Conservation (phyloP, 305 asterid genomes). For the Fraxinus greggii region DNA sequence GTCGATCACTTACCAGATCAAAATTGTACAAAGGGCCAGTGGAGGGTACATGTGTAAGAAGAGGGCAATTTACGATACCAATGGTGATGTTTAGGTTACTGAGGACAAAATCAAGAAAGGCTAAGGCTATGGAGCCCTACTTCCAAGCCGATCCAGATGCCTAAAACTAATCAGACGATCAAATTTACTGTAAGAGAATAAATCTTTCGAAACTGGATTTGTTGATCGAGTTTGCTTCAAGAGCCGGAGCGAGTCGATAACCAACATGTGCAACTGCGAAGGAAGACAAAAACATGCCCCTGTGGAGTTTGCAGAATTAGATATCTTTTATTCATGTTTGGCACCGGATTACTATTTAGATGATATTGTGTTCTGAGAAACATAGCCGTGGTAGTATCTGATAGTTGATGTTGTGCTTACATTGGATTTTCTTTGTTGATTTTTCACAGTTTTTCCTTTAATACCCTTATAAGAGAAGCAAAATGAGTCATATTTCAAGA, state of each 20-base stretch:
- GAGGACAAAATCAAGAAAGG: conserved; percentile 34
- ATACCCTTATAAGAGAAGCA: not conserved
- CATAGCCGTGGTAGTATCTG: not conserved
- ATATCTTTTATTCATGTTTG: not conserved
- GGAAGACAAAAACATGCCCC: not conserved
- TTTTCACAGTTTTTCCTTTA: not conserved
- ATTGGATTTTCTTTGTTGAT: not conserved
- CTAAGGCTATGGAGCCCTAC: conserved; percentile 19
- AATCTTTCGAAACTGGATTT: not conserved
- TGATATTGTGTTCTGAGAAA: not conserved
- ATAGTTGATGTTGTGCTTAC: not conserved
- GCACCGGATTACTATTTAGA: not conserved
- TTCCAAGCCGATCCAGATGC: not conserved
- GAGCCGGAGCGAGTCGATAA: not conserved
- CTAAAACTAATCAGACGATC: not conserved
- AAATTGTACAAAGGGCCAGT: conserved; percentile 27
- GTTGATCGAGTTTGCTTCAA: not conserved
- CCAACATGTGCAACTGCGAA: not conserved
- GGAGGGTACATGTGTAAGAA: conserved; percentile 32
- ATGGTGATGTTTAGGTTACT: conserved; percentile 29
- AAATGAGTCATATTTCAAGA: not conserved
- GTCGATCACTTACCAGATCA: conserved; percentile 24
- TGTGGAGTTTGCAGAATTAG: not conserved
- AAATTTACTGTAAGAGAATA: not conserved
- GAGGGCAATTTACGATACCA: conserved; percentile 21